Base-by-base conservation (phyloP, 1,139 yeast genomes). In the Suhomyces bribrorum region DNA sequence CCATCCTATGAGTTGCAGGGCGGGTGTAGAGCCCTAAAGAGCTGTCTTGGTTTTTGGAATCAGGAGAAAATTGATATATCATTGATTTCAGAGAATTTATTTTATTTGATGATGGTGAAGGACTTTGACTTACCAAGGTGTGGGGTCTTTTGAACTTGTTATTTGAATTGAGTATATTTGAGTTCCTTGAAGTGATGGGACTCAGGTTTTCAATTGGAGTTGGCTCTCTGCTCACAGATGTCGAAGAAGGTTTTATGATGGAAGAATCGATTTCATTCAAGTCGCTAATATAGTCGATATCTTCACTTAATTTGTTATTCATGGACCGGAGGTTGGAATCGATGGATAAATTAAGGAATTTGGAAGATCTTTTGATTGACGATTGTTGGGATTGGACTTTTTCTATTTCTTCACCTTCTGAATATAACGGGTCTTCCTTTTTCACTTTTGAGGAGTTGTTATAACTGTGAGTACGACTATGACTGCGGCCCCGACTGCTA, bases 141-240 rank as follows among this genome's bases (percentile, higher is more conserved):
- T 75, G 77, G 2, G 78, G 75, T 29, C 78, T 59, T 45, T 74
- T 74, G 47, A 67, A 72, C 45, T 70, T 71, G 45, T 71, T 71
- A 32, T 49, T 30, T 5, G 41, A 14, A 20, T 24, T 34, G 14
- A 29, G 43, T 56, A 29, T 41, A 46, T 44, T 37, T 1, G 43
- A 29, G 23, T 20, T 20, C 27, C 44, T 27, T 23, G 46, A 31
- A 41, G 55, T 16, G 32, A 49, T 36, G 5, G 58, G 56, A 30
- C 54, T 50, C 37, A 47, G 45, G 37, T 43, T 46, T 20, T 49
- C 56, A 32, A 49, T 41, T 7, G 61, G 58, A 11, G 57, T 53
- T 18, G 46, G 45, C 37, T 55, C 58, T 14, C 51, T 44, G 16
- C 45, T 41, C 7, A 40, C 30, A 9, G 36, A 30, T 23, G 41